Conservation (phyloP, 148 eudicot genomes). For the Mesembryanthemum crystallinum region DNA sequence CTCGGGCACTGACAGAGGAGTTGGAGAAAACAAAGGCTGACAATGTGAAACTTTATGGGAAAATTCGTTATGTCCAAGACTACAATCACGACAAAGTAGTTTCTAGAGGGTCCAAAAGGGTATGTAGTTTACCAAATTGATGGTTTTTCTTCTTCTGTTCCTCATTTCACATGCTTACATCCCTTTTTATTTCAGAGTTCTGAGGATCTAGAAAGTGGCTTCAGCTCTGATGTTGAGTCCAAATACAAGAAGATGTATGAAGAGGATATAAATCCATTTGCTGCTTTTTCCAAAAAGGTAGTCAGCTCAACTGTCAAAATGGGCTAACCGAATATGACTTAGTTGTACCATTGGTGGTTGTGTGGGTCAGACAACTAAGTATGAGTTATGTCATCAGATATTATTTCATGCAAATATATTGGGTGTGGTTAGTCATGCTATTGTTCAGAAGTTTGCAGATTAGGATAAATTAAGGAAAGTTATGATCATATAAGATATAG, state of each 20-base stretch:
- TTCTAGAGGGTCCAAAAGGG: constrained; percentile 96
- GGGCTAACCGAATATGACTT: neutral
- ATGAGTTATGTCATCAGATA: neutral
- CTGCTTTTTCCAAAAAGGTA: constrained; percentile 98
- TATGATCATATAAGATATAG: neutral
- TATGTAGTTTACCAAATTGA: constrained; percentile 25
- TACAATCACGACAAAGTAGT: constrained; percentile 90
- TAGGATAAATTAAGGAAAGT: neutral
- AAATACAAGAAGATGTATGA: constrained; percentile 98
- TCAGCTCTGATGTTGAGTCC: constrained; percentile 94
- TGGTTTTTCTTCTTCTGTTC: constrained; percentile 11
- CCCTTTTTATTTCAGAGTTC: constrained; percentile 51
- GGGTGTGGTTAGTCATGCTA: neutral
- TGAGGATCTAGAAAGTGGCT: constrained; percentile 92
- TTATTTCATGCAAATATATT: neutral
- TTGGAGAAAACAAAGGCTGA: constrained; percentile 93
- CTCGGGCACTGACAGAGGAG: constrained; percentile 66
- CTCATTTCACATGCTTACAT: constrained; percentile 15
- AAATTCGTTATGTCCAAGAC: constrained; percentile 97
- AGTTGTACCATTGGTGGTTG: neutral
- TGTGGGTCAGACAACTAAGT: neutral
- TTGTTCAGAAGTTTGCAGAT: neutral
- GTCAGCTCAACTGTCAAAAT: neutral
- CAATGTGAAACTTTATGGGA: constrained; percentile 97
- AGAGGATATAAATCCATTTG: constrained; percentile 99